Evolutionary conservation across 129 eudicot genomes (phyloP).

Genomic region (Apium graveolens): DNA sequence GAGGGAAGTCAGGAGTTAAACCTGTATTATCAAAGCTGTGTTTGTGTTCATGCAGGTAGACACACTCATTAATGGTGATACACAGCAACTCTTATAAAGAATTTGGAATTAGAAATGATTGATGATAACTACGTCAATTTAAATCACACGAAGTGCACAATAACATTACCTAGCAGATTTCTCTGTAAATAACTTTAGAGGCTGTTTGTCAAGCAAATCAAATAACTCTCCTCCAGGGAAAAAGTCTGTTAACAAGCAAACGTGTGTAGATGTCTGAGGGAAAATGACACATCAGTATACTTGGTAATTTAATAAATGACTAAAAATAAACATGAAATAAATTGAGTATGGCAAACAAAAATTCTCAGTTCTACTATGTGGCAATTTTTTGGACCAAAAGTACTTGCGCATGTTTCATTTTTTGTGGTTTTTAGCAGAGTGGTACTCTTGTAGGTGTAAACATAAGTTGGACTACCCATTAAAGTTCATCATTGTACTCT

Average conservation of each 20-base stretch:
- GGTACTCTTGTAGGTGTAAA: neutral
- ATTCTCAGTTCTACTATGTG: neutral
- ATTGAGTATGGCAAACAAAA: neutral
- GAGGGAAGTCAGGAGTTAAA: neutral
- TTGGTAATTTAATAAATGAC: neutral
- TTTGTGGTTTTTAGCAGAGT: neutral
- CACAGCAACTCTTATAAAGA: neutral
- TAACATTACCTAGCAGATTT: constrained; percentile 75
- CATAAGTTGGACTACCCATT: neutral
- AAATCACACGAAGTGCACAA: neutral
- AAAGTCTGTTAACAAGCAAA: constrained; percentile 96
- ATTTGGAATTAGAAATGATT: neutral
- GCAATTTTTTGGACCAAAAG: neutral
- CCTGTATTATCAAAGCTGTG: neutral
- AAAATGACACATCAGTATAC: constrained; percentile 19
- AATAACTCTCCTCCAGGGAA: constrained; percentile 97
- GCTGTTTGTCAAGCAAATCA: constrained; percentile 92
- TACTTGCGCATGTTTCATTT: neutral
- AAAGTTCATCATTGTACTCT: too few relatives aligned
- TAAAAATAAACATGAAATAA: neutral
- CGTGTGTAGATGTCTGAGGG: constrained; percentile 87
- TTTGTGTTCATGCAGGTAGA: neutral
- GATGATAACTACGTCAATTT: neutral
- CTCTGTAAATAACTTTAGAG: constrained; percentile 74
- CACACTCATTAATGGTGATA: neutral